phyloP scores from a whole-genome alignment of 192 early-diverging fungal genomes.

The Entomortierella chlamydospora region DNA sequence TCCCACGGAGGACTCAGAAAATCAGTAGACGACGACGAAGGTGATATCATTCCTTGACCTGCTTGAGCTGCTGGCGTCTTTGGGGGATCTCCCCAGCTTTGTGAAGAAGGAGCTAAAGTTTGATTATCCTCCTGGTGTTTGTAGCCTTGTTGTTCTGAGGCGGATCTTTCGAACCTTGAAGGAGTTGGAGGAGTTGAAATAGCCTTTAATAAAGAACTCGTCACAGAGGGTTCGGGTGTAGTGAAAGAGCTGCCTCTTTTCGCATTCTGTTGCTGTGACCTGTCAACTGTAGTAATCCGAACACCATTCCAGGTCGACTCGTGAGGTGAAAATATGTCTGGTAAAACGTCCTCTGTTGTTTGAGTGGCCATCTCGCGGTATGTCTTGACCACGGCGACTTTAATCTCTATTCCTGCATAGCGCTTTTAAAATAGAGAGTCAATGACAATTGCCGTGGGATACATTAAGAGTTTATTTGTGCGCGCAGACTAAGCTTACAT shows the following conservation, averaged over 20 bases:
- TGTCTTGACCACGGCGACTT: slow-evolving; percentile 13
- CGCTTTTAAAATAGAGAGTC: slow-evolving; percentile 3
- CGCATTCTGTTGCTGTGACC: not conserved
- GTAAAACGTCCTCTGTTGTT: slow-evolving; percentile 31
- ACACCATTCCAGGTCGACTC: slow-evolving; percentile 29
- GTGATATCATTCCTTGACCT: no score
- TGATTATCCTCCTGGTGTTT: not conserved
- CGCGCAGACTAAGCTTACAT: slow-evolving; percentile 8
- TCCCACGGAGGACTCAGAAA: no score
- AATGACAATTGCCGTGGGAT: not conserved
- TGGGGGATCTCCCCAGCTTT: no score
- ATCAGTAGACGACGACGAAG: no score
- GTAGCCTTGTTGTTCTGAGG: not conserved
- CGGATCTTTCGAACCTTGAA: not conserved
- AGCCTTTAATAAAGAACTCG: slow-evolving; percentile 2
- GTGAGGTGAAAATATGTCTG: slow-evolving; percentile 1
- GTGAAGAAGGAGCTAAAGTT: no score
- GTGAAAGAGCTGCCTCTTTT: not conserved
- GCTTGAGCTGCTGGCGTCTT: no score
- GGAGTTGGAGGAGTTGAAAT: not conserved
- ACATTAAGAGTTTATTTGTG: not conserved
- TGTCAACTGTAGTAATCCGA: not conserved
- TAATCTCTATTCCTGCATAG: slow-evolving; percentile 12
- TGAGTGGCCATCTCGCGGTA: slow-evolving; percentile 47
- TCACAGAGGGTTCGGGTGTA: not conserved